A percentile compares a stretch with the other conserved stretches of the same genome.
phyloP scores from a whole-genome alignment of 805 yeast genomes.

The Candida yuanshanica region DNA sequence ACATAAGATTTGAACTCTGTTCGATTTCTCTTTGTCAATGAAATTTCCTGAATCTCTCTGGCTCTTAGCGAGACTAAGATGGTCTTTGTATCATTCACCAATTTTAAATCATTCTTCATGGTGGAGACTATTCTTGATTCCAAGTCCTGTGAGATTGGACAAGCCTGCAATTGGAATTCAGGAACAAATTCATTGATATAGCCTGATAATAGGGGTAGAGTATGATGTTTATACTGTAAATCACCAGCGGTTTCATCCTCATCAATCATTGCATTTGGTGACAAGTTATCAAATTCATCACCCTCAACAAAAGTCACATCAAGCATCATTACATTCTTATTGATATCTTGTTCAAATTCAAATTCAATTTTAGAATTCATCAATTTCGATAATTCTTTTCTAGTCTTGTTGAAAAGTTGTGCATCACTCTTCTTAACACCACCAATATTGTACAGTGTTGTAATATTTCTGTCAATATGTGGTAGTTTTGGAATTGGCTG shows the following conservation, averaged over 20 bases:
- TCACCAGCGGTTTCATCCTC: background rate
- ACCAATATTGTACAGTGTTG: slow-evolving; percentile 11
- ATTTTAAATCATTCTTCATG: slow-evolving; percentile 46
- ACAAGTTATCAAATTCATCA: slow-evolving; percentile 4
- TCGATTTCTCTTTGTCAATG: slow-evolving; percentile 18
- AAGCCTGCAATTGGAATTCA: slow-evolving; percentile 42
- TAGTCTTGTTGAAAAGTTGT: slow-evolving; percentile 3
- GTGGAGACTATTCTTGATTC: slow-evolving; percentile 42
- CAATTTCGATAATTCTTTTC: slow-evolving; percentile 9
- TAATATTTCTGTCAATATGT: slow-evolving; percentile 20
- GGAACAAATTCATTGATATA: slow-evolving; percentile 21
- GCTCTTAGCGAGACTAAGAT: slow-evolving; percentile 30
- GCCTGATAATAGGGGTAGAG: slow-evolving; percentile 26
- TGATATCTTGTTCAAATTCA: background rate
- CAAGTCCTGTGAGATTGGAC: slow-evolving; percentile 44
- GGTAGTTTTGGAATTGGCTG: slow-evolving; percentile 25
- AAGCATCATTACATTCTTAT: slow-evolving; percentile 24
- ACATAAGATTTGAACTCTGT: slow-evolving; percentile 5
- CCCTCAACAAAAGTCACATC: slow-evolving; percentile 18
- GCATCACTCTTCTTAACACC: background rate
- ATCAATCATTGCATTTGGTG: background rate
- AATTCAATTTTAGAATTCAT: slow-evolving; percentile 18
- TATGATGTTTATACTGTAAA: background rate
- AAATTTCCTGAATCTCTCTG: slow-evolving; percentile 32
- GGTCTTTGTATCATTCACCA: slow-evolving; percentile 17